Percentiles rank a stretch among this genome's conserved stretches.
Conservation (phyloP, 2,329 filamentous ascomycete genomes). For the Sporothrix sp. region DNA sequence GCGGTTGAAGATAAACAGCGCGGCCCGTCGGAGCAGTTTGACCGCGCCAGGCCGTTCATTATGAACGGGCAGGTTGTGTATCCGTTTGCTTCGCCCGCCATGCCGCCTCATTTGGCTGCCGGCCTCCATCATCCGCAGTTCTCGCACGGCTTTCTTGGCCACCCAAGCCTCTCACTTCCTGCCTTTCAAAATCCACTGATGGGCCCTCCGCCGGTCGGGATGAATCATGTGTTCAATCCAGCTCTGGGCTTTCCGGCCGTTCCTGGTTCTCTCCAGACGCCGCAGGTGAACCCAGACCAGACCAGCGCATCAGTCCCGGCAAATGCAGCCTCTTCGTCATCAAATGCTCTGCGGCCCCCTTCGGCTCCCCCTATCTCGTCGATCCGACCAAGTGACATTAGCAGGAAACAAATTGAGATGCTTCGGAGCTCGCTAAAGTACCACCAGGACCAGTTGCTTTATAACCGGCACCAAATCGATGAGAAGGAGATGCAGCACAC, state of each 20-base stretch:
- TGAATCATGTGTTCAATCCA: conserved; percentile 17
- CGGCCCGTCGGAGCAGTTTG: conserved; percentile 36
- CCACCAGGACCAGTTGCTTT: conserved; percentile 48
- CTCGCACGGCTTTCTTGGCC: conserved; percentile 15
- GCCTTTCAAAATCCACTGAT: conserved; percentile 21
- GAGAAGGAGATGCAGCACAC: conserved; percentile 40
- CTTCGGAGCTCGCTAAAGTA: conserved; percentile 45
- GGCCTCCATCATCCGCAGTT: conserved; percentile 12
- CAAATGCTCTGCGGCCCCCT: conserved; percentile 20
- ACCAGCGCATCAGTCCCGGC: neutral
- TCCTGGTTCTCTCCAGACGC: neutral
- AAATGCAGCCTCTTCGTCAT: neutral
- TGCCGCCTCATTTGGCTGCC: conserved; percentile 8
- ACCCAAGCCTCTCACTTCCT: conserved; percentile 18
- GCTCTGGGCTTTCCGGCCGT: conserved; percentile 4
- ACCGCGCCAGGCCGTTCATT: conserved; percentile 35
- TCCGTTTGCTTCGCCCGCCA: conserved; percentile 20
- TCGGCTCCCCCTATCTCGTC: conserved; percentile 43
- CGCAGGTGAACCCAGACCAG: neutral
- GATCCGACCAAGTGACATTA: conserved; percentile 52
- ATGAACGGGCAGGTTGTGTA: conserved; percentile 29
- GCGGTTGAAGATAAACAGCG: conserved; percentile 26
- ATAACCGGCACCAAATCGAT: conserved; percentile 55
- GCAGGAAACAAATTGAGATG: conserved; percentile 45
- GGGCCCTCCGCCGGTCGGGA: conserved; percentile 17